Conservation (phyloP, 345 rosid genomes). For the Eucalyptus dawsonii region DNA sequence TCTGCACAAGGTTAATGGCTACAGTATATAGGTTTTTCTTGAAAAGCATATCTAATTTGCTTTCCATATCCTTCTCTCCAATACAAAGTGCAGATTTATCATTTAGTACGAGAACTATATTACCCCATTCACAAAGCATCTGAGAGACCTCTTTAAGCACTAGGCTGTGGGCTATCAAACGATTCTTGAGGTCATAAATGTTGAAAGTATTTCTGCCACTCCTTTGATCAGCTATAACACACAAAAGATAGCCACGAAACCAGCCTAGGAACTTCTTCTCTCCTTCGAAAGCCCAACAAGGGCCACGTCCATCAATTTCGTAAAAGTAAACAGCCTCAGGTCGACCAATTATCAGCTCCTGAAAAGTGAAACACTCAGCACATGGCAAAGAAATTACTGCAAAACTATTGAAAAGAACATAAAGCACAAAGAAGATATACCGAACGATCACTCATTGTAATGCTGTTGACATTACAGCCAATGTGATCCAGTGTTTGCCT, state of each 20-base stretch:
- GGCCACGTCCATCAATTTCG: conserved; percentile 98
- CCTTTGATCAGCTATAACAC: conserved; percentile 87
- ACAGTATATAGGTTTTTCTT: conserved; percentile 90
- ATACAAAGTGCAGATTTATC: conserved; percentile 73
- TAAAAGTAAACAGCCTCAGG: conserved; percentile 96
- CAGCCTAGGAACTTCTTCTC: conserved; percentile 90
- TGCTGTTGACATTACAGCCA: conserved; percentile 56
- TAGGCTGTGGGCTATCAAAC: conserved; percentile 77
- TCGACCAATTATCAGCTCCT: conserved; percentile 91
- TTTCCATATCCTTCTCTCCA: conserved; percentile 98
- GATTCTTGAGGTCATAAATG: conserved; percentile 85
- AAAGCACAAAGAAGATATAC: conserved; percentile 16
- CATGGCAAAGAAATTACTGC: not conserved
- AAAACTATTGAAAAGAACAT: not conserved
- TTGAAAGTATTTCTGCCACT: conserved; percentile 61
- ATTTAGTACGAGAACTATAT: conserved; percentile 57
- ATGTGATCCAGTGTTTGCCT: conserved; percentile 78
- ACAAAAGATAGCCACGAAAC: conserved; percentile 90
- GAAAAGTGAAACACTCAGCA: not conserved
- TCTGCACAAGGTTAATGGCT: conserved; percentile 95
- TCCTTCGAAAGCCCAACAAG: conserved; percentile 99
- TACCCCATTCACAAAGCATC: conserved; percentile 98
- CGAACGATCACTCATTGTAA: conserved; percentile 86
- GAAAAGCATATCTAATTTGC: conserved; percentile 97
- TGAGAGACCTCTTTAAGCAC: conserved; percentile 81